Percentiles rank a stretch among this genome's conserved stretches.
Conservation (phyloP, 75 land plant species). For the Cunninghamia lanceolata region DNA sequence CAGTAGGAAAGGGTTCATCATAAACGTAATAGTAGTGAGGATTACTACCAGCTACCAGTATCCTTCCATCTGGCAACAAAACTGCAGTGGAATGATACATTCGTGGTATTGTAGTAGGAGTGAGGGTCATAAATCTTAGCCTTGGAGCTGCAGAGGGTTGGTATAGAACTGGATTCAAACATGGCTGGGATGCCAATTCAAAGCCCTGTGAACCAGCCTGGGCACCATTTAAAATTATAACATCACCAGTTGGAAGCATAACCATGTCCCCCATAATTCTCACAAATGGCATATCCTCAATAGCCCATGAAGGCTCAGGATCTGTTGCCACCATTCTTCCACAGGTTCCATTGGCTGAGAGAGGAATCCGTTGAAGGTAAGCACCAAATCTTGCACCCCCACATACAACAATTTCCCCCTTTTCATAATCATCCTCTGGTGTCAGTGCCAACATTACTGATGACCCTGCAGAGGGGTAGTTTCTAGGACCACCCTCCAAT, state of each 20-base stretch:
- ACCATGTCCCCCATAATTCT: slow-evolving; percentile 91
- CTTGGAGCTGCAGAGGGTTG: slow-evolving; percentile 51
- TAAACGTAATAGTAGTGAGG: slow-evolving; percentile 61
- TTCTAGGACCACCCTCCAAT: slow-evolving; percentile 61
- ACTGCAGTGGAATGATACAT: slow-evolving; percentile 87
- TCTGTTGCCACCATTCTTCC: slow-evolving; percentile 63
- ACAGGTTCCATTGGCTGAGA: slow-evolving; percentile 51
- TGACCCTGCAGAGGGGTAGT: slow-evolving; percentile 76
- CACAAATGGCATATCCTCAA: slow-evolving; percentile 78
- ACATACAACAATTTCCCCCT: slow-evolving; percentile 62
- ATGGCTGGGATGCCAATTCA: slow-evolving; percentile 56
- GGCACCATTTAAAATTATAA: slow-evolving; percentile 78
- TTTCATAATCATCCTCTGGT: slow-evolving; percentile 27
- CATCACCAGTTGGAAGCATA: slow-evolving; percentile 64
- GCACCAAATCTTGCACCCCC: slow-evolving; percentile 78
- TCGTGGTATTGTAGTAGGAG: slow-evolving; percentile 52
- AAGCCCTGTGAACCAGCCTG: slow-evolving; percentile 67
- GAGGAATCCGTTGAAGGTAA: slow-evolving; percentile 29
- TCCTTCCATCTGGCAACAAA: slow-evolving; percentile 67
- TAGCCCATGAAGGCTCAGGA: slow-evolving; percentile 47
- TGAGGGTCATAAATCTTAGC: slow-evolving; percentile 61
- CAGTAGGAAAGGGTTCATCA: slow-evolving; percentile 61
- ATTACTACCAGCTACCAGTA: slow-evolving; percentile 70
- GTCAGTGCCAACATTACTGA: slow-evolving; percentile 58
- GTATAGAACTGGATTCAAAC: slow-evolving; percentile 62